Evolutionary conservation across 768 basidiomycete genomes (phyloP).

Genomic region (Clitopilus hobsonii): DNA sequence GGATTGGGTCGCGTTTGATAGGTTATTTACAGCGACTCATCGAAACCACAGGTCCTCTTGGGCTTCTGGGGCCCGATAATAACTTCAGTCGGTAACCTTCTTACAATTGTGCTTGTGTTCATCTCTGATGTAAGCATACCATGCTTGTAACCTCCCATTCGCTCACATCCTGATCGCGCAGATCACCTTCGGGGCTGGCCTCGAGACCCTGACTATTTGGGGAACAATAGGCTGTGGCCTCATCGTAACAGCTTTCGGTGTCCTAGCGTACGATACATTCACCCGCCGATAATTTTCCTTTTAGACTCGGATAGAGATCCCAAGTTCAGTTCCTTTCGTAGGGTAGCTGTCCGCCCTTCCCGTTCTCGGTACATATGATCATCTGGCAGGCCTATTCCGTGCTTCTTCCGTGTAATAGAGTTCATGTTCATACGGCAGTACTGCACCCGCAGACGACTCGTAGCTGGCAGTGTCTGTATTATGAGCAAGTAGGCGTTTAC

Average conservation of each 20-base stretch:
- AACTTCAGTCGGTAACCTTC: constrained; percentile 84
- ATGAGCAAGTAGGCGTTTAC: constrained; percentile 12
- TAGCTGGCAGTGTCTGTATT: constrained; percentile 7
- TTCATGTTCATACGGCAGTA: neutral
- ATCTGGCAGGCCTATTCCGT: neutral
- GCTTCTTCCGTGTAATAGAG: neutral
- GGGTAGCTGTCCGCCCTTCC: too few relatives aligned
- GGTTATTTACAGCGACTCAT: constrained; percentile 3
- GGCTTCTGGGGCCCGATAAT: constrained; percentile 87
- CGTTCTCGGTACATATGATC: neutral
- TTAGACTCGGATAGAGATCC: too few relatives aligned
- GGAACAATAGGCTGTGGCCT: constrained; percentile 72
- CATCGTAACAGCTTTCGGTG: constrained; percentile 79
- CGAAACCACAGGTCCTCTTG: constrained; percentile 55
- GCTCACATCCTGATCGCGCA: constrained; percentile 10
- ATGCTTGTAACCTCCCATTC: neutral
- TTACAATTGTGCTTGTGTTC: constrained; percentile 90
- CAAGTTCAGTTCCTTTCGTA: too few relatives aligned
- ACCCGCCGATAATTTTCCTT: neutral
- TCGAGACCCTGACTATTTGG: constrained; percentile 60
- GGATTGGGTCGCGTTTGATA: constrained; percentile 1
- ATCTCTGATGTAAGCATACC: constrained; percentile 56
- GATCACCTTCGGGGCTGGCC: constrained; percentile 57
- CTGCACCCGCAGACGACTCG: too few relatives aligned
- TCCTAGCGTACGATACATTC: constrained; percentile 72